These are phyloP conservation scores for Debaryomyces coudertii DNA, from an alignment of 1,139 yeast genomes.

Conservation along the genomic window DNA sequence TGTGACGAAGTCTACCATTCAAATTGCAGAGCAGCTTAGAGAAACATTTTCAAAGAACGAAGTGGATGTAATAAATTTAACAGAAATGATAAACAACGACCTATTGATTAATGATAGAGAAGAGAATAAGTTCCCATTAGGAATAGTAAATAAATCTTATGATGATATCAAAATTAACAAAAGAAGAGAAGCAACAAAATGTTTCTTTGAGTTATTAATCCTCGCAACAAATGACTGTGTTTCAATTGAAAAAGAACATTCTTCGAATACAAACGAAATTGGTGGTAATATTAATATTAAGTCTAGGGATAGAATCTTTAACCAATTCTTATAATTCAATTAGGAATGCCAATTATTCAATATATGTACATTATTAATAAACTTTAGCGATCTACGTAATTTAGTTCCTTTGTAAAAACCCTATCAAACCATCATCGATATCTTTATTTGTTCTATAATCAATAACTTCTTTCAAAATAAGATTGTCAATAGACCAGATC, in stretches of 20 bases:
- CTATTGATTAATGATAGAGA: slow-evolving; percentile 19
- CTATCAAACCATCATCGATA: slow-evolving; percentile 16
- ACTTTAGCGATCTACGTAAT: not conserved
- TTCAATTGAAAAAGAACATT: slow-evolving; percentile 54
- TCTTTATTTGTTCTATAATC: slow-evolving; percentile 7
- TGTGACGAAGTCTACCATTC: slow-evolving; percentile 48
- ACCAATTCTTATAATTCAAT: slow-evolving; percentile 35
- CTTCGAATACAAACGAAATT: slow-evolving; percentile 32
- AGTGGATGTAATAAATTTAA: slow-evolving; percentile 33
- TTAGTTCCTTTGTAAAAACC: slow-evolving; percentile 1
- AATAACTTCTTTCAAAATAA: slow-evolving; percentile 14
- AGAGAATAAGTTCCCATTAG: slow-evolving; percentile 30
- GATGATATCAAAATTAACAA: slow-evolving; percentile 32
- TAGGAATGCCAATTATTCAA: slow-evolving; percentile 11
- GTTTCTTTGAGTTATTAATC: slow-evolving; percentile 82
- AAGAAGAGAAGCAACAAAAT: slow-evolving; percentile 66
- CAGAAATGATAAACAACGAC: slow-evolving; percentile 47
- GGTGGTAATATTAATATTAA: slow-evolving; percentile 63
- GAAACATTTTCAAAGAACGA: slow-evolving; percentile 27
- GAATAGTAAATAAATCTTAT: slow-evolving; percentile 22
- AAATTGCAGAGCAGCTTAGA: slow-evolving; percentile 58
- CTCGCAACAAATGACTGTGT: slow-evolving; percentile 80
- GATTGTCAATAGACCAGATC: slow-evolving; percentile 24
- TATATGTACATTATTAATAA: slow-evolving; percentile 21
- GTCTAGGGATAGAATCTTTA: slow-evolving; percentile 53